Evolutionary conservation across 495 filamentous ascomycete genomes (phyloP).

Genomic region (Clavariopsis aquatica): DNA sequence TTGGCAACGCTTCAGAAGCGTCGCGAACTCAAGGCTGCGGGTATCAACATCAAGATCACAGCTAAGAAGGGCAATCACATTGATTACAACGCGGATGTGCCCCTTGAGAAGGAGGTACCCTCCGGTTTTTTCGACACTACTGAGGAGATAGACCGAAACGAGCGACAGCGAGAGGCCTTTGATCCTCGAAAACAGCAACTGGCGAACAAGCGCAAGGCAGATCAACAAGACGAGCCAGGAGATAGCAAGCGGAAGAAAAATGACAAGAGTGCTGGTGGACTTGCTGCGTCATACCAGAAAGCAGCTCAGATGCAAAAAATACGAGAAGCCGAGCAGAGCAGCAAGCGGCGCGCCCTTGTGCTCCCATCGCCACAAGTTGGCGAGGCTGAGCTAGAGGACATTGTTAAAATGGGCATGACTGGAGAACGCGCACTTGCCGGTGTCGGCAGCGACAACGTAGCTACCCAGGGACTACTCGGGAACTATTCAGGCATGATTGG

Average conservation of each 20-base stretch:
- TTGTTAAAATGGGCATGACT: conserved; percentile 97
- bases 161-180: conserved; percentile 82
- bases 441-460: conserved; percentile 75
- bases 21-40: conserved; percentile 92
- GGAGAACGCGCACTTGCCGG: conserved; percentile 86
- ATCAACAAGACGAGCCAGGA: conserved; percentile 71
- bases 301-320: conserved; percentile 96
- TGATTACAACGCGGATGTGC: conserved; percentile 99
- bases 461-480: conserved; percentile 80
- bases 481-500: conserved; percentile 80
- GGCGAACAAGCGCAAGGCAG: conserved; percentile 92
- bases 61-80: conserved; percentile 92
- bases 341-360: conserved; percentile 77
- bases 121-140: conserved; percentile 91
- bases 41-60: conserved; percentile 97
- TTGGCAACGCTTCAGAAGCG: conserved; percentile 91
- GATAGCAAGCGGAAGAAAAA: conserved; percentile 83
- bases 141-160: conserved; percentile 78
- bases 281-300: conserved; percentile 84
- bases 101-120: conserved; percentile 89
- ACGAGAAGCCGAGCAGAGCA: conserved; percentile 93
- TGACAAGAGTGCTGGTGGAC: conserved; percentile 77
- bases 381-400: conserved; percentile 91
- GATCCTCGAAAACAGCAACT: conserved; percentile 94
- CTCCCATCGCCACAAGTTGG: conserved; percentile 88